phyloP scores from a whole-genome alignment of 306 rosid species.

The Acacia melanoxylon region DNA sequence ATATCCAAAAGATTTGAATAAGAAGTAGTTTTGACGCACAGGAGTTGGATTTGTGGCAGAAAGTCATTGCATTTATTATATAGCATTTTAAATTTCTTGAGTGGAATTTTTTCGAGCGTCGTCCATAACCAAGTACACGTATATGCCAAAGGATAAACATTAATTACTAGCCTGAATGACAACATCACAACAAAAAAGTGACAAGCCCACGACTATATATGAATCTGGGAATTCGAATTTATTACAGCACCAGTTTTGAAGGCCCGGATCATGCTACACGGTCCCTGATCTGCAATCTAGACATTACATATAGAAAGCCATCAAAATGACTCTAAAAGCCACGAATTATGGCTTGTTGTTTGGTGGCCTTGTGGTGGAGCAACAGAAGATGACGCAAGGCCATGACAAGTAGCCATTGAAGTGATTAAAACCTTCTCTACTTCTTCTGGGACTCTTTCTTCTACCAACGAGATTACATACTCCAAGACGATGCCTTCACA shows the following conservation, averaged over 20 bases:
- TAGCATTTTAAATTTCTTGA: background rate
- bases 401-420: background rate
- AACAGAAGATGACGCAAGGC: conserved; percentile 2
- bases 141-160: background rate
- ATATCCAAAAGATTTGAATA: background rate
- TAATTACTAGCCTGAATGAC: background rate
- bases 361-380: background rate
- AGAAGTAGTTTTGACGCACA: background rate
- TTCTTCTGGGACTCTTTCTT: background rate
- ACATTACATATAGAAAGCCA: background rate
- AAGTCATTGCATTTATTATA: background rate
- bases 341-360: background rate
- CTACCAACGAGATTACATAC: background rate
- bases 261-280: background rate
- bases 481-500: background rate
- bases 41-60: background rate
- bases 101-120: background rate
- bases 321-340: background rate
- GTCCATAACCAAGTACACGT: background rate
- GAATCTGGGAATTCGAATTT: background rate
- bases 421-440: background rate
- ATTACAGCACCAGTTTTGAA: background rate
- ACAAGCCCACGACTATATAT: background rate
- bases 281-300: background rate
- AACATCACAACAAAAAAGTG: background rate